phyloP scores from a whole-genome alignment of 2,329 filamentous ascomycete species.

The Keithomyces neogunnii region DNA sequence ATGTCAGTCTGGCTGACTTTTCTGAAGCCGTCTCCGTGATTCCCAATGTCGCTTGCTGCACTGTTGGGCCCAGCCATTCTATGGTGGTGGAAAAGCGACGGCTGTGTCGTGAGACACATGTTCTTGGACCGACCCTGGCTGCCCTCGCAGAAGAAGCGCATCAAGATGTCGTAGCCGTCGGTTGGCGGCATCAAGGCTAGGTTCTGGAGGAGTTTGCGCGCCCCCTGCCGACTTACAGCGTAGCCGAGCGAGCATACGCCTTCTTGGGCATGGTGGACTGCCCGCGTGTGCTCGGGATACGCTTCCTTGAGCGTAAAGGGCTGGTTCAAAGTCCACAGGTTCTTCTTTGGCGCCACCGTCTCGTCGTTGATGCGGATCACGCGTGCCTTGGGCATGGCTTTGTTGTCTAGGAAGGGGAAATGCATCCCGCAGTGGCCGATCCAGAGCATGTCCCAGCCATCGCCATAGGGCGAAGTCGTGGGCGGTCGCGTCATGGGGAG shows the following conservation, averaged over 20 bases:
- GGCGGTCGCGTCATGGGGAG: slow-evolving; percentile 13
- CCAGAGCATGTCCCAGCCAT: slow-evolving; percentile 44
- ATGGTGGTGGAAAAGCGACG: slow-evolving; percentile 38
- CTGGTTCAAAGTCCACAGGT: slow-evolving; percentile 25
- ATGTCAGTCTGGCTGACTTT: slow-evolving; percentile 23
- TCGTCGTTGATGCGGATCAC: slow-evolving; percentile 23
- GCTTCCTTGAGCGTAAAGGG: slow-evolving; percentile 24
- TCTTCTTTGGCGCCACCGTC: slow-evolving; percentile 24
- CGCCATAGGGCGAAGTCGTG: slow-evolving; percentile 35
- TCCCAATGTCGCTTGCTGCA: slow-evolving; percentile 27
- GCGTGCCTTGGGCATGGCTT: slow-evolving; percentile 18
- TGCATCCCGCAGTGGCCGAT: slow-evolving; percentile 37
- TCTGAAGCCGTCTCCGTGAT: slow-evolving; percentile 21
- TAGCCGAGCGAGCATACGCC: slow-evolving; percentile 35
- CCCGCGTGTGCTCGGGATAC: slow-evolving; percentile 33
- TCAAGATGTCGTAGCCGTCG: slow-evolving; percentile 33
- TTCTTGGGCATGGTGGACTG: slow-evolving; percentile 32
- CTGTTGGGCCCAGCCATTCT: slow-evolving; percentile 26
- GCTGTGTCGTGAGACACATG: slow-evolving; percentile 31
- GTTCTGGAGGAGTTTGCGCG: slow-evolving; percentile 32
- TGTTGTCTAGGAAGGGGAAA: slow-evolving; percentile 15
- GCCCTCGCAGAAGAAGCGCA: slow-evolving; percentile 38
- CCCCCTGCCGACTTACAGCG: slow-evolving; percentile 34
- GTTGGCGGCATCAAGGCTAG: slow-evolving; percentile 32
- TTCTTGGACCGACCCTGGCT: slow-evolving; percentile 22